A percentile compares a stretch with the other conserved stretches of the same genome.
phyloP scores from a whole-genome alignment of 352 stramenopile genomes.

The Pythium phragmiticola region DNA sequence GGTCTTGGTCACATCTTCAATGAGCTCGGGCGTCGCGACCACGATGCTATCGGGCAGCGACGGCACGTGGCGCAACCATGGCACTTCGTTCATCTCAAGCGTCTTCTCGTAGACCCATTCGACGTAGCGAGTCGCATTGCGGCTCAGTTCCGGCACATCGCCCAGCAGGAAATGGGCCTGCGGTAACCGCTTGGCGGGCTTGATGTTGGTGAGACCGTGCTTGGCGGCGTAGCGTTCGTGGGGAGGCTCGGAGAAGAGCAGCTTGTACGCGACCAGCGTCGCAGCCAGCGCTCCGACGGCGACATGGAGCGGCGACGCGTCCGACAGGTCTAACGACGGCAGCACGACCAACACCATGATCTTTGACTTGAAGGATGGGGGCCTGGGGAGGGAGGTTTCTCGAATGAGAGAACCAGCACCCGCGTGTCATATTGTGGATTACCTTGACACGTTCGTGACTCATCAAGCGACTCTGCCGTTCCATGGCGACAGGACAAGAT shows the following conservation, averaged over 20 bases:
- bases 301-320: conserved; percentile 1
- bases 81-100: too few species aligned
- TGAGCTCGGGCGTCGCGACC: conserved; percentile 11
- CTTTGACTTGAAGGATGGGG: too few species aligned
- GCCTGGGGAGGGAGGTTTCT: too few species aligned
- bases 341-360: conserved; percentile 7
- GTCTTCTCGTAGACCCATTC: conserved; percentile 21
- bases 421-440: too few species aligned
- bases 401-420: too few species aligned
- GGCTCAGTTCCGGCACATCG: conserved; percentile 7
- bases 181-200: conserved; percentile 2
- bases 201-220: conserved; percentile 1
- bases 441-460: too few species aligned
- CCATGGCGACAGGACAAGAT: too few species aligned
- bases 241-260: conserved; percentile 5
- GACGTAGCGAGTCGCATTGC: conserved; percentile 15
- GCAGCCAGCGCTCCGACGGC: conserved; percentile 6
- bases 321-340: not conserved
- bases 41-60: conserved; percentile 14
- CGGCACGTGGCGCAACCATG: not conserved
- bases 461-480: too few species aligned
- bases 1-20: conserved; percentile 27
- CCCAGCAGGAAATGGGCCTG: conserved; percentile 1
- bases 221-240: conserved; percentile 8
- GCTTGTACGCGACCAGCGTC: conserved; percentile 19